A percentile compares a stretch with the other conserved stretches of the same genome.
phyloP scores from a whole-genome alignment of 2,329 filamentous ascomycete genomes.

The Coleophoma eucalyptorum region DNA sequence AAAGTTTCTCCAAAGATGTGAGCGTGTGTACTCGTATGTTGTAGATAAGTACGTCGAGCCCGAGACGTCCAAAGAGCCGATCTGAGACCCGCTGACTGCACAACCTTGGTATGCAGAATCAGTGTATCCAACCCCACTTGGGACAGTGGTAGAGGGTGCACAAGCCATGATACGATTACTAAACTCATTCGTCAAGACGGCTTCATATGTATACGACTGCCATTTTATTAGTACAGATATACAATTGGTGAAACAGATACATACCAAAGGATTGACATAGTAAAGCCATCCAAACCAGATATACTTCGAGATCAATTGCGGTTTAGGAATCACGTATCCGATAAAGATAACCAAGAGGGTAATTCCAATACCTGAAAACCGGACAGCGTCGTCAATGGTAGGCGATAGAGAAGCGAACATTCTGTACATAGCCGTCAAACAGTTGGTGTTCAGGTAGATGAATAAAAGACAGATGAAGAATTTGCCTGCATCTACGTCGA shows the following conservation, averaged over 20 bases:
- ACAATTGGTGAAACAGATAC: background rate
- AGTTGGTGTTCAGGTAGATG: slow-evolving; percentile 58
- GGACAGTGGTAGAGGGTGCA: slow-evolving; percentile 52
- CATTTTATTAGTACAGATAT: background rate
- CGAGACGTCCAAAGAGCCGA: slow-evolving; percentile 44
- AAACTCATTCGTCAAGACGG: slow-evolving; percentile 61
- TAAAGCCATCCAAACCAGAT: slow-evolving; percentile 65
- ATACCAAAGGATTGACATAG: slow-evolving; percentile 35
- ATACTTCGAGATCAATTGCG: slow-evolving; percentile 50
- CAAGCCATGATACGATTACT: slow-evolving; percentile 52
- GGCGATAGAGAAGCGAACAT: slow-evolving; percentile 64
- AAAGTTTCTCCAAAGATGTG: slow-evolving; percentile 62
- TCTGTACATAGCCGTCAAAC: slow-evolving; percentile 60
- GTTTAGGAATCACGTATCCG: slow-evolving; percentile 66
- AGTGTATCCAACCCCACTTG: slow-evolving; percentile 47
- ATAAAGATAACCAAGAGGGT: slow-evolving; percentile 62
- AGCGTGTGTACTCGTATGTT: slow-evolving; percentile 52
- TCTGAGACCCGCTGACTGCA: slow-evolving; percentile 50
- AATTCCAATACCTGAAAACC: slow-evolving; percentile 58
- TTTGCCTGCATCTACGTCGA: slow-evolving; percentile 55
- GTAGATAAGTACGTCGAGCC: slow-evolving; percentile 51
- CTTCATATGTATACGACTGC: slow-evolving; percentile 55
- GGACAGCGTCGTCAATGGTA: slow-evolving; percentile 61
- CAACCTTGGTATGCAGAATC: slow-evolving; percentile 59
- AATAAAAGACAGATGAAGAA: slow-evolving; percentile 66